Evolutionary conservation across 2,329 filamentous ascomycete genomes (phyloP), one percentile per base, ranked within the genome.

Genomic region (Dryadomyces sulphureus): DNA sequence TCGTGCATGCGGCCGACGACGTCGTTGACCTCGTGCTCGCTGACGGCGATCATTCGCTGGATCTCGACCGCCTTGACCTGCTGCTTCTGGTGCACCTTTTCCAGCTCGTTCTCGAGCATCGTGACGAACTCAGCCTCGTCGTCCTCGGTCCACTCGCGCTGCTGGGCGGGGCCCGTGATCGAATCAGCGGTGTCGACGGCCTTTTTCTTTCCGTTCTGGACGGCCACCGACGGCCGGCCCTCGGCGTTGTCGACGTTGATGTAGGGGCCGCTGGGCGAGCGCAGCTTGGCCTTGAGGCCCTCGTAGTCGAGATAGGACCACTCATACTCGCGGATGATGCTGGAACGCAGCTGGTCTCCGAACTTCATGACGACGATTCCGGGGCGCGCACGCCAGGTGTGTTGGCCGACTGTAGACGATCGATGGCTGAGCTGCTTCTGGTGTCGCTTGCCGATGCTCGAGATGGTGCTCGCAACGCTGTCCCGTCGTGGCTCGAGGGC

Each of bases 221-320:
- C 49, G 4, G 34, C 11, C 34, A 36, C 16, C 4, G 34, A 36
- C 3, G 34, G 17, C 34, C 16, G 16, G 11, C 34, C 34, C 60
- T 68, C 38, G 54, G 71, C 47, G 63, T 61, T 49, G 62, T 66
- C 52, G 50, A 53, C 48, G 54, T 53, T 50, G 39, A 54, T 21
- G 38, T 54, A 46, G 16, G 64, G 58, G 49, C 79, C 76, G 54
- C 73, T 83, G 49, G 80, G 75, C 49, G 75, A 79, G 66, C 90
- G 92, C 51, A 98, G 79, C 54, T 87, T 80, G 54, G 75, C 72
- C 68, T 98, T 98, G 43, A 98, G 76, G 53, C 82, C 85, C 62
- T 95, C 89, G 68, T 98, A 98, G 66, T 87, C 84, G 66, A 98
- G 95, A 68, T 98, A 98, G 70, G 94, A 87, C 81, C 89, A 94